phyloP scores from a whole-genome alignment of 768 basidiomycete species.

The Pisolithus sp. region DNA sequence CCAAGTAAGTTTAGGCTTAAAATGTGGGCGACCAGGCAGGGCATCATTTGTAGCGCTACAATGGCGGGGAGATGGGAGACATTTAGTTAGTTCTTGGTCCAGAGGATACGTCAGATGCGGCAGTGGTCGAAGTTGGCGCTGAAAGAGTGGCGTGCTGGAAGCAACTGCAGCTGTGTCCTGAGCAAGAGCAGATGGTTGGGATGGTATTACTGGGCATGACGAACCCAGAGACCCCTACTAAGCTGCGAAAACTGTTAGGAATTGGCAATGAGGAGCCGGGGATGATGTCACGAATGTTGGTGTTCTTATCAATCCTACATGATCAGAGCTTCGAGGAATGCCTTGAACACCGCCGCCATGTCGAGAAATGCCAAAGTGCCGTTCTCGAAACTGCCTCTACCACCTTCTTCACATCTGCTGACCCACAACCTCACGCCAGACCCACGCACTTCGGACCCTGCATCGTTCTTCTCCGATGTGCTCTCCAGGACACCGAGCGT shows the following conservation, averaged over 20 bases:
- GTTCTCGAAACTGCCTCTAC: constrained; percentile 43
- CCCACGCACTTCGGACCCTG: constrained; percentile 42
- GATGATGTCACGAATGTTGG: too few relatives aligned
- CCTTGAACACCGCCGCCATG: constrained; percentile 14
- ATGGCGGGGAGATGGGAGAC: background rate
- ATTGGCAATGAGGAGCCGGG: too few relatives aligned
- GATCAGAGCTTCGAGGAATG: constrained; percentile 8
- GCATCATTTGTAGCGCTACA: constrained; percentile 34
- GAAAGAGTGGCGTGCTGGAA: too few relatives aligned
- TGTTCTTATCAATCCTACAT: constrained; percentile 4
- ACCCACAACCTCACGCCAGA: constrained; percentile 56
- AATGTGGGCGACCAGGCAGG: too few relatives aligned
- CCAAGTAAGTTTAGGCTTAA: too few relatives aligned
- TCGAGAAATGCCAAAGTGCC: constrained; percentile 23
- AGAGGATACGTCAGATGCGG: too few relatives aligned
- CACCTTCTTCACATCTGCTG: constrained; percentile 34
- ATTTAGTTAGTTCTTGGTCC: too few relatives aligned
- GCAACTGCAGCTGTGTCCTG: too few relatives aligned
- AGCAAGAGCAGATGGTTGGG: too few relatives aligned
- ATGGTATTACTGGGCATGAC: too few relatives aligned
- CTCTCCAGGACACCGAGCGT: constrained; percentile 50
- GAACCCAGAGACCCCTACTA: constrained; percentile 1
- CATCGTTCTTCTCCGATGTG: constrained; percentile 44
- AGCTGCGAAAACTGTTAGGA: too few relatives aligned
- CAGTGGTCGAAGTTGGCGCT: too few relatives aligned